phyloP scores from a whole-genome alignment of 352 stramenopile genomes.

The Thalassiosira mediterranea region DNA sequence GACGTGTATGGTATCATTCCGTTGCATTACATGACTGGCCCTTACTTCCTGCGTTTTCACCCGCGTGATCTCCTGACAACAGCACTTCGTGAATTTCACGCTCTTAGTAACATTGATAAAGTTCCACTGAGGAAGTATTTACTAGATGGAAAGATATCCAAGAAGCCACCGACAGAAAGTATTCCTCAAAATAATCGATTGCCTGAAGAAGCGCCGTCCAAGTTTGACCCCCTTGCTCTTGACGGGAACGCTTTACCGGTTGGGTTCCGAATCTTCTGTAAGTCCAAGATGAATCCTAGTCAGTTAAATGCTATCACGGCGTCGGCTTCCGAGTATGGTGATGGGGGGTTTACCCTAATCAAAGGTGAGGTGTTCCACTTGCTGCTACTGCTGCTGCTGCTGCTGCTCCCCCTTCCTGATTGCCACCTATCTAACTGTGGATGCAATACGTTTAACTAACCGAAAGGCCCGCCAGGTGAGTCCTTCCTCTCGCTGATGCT shows the following conservation, averaged over 20 bases:
- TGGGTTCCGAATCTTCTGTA: slow-evolving; percentile 47
- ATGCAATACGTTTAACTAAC: too few species aligned
- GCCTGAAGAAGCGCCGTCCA: not conserved
- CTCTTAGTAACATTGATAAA: slow-evolving; percentile 22
- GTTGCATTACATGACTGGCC: too few species aligned
- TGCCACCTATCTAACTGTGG: too few species aligned
- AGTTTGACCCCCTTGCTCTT: slow-evolving; percentile 32
- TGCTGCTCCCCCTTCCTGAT: too few species aligned
- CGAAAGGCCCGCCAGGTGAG: not conserved
- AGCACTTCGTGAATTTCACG: slow-evolving; percentile 51
- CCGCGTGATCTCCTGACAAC: not conserved
- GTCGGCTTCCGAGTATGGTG: slow-evolving; percentile 40
- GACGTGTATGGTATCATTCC: too few species aligned
- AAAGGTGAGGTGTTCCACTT: slow-evolving; percentile 37
- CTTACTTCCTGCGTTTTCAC: too few species aligned
- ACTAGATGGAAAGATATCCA: slow-evolving; percentile 18
- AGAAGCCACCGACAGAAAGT: too few species aligned
- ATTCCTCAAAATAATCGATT: too few species aligned
- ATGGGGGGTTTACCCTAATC: slow-evolving; percentile 61
- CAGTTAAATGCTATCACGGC: slow-evolving; percentile 53
- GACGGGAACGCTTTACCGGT: slow-evolving; percentile 18
- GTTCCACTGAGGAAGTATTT: slow-evolving; percentile 45
- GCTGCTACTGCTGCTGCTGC: not conserved
- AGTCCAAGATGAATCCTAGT: slow-evolving; percentile 52
- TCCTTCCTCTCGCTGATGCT: not conserved